Evolutionary conservation across 805 yeast genomes (phyloP).

Genomic region (Tetrapisispora arboricola): DNA sequence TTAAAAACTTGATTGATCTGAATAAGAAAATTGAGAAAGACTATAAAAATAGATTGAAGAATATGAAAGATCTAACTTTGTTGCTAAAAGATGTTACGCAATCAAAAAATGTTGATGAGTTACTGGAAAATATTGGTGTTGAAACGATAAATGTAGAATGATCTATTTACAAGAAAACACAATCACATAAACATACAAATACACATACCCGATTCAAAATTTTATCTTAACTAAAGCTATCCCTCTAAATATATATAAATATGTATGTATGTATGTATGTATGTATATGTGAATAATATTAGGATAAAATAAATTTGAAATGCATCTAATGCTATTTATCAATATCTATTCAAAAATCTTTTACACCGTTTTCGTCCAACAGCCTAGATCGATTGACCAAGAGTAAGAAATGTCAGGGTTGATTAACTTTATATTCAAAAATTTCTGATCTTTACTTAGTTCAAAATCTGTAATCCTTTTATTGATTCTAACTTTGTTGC

Average conservation of each 20-base stretch:
- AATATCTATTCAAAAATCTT: neutral
- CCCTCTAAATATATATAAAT: too few relatives aligned
- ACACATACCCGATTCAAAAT: neutral
- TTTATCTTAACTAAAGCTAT: too few relatives aligned
- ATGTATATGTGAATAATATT: too few relatives aligned
- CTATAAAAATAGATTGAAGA: slow-evolving; percentile 10
- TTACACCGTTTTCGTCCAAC: slow-evolving; percentile 14
- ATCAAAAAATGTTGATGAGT: slow-evolving; percentile 17
- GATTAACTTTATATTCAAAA: slow-evolving; percentile 9
- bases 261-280: too few relatives aligned
- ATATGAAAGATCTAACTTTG: slow-evolving; percentile 11
- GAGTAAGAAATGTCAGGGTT: slow-evolving; percentile 11
- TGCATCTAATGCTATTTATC: neutral
- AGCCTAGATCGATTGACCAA: slow-evolving; percentile 21
- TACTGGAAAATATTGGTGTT: slow-evolving; percentile 22
- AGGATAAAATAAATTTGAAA: too few relatives aligned
- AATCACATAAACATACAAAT: too few relatives aligned
- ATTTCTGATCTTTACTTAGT: slow-evolving; percentile 1
- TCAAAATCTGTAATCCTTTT: slow-evolving; percentile 16
- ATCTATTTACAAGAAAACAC: neutral
- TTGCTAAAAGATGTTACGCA: slow-evolving; percentile 21
- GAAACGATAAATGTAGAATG: slow-evolving; percentile 10
- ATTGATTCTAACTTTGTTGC: slow-evolving; percentile 20
- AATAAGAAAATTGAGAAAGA: slow-evolving; percentile 13
- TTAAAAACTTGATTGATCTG: slow-evolving; percentile 7